Percentiles rank a stretch among this genome's conserved stretches.
Conservation (phyloP, 108 stramenopile species). For the Tribonema minus region DNA sequence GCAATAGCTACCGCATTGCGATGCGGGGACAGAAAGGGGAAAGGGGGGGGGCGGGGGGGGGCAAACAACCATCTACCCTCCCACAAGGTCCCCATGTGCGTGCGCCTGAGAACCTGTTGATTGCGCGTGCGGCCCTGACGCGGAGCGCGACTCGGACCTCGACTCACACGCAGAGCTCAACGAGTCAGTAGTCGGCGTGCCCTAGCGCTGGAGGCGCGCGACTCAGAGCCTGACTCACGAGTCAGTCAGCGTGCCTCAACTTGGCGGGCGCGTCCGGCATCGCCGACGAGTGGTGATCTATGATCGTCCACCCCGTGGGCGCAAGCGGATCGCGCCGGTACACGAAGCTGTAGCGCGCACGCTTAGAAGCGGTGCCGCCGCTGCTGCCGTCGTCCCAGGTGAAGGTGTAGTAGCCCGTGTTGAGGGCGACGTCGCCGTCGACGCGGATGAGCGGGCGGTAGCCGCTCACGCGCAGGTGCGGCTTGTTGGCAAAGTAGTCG, state of each 20-base stretch:
- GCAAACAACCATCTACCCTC: too few relatives aligned
- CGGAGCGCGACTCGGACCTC: too few relatives aligned
- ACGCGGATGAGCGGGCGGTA: conserved; percentile 22
- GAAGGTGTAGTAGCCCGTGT: conserved; percentile 24
- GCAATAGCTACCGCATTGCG: too few relatives aligned
- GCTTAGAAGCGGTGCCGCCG: conserved; percentile 4
- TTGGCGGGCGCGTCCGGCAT: conserved; percentile 10
- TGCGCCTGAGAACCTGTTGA: too few relatives aligned
- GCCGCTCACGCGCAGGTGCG: conserved; percentile 4
- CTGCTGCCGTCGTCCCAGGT: background rate
- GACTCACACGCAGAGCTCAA: too few relatives aligned
- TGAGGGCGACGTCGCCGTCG: conserved; percentile 12
- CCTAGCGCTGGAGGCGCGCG: too few relatives aligned
- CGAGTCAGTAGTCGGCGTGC: too few relatives aligned
- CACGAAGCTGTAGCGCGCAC: conserved; percentile 31
- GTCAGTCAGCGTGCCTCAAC: conserved; percentile 12
- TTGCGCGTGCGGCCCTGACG: too few relatives aligned
- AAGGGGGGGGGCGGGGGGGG: too few relatives aligned
- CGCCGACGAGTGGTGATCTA: conserved; percentile 25
- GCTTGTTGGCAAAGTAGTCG: conserved; percentile 16
- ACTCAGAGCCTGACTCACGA: too few relatives aligned
- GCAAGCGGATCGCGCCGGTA: conserved; percentile 9
- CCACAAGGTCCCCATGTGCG: too few relatives aligned
- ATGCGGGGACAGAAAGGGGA: too few relatives aligned
- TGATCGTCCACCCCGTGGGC: conserved; percentile 10